phyloP scores from a whole-genome alignment of 1,284 basidiomycete species.

The Cutaneotrichosporon mucoides region DNA sequence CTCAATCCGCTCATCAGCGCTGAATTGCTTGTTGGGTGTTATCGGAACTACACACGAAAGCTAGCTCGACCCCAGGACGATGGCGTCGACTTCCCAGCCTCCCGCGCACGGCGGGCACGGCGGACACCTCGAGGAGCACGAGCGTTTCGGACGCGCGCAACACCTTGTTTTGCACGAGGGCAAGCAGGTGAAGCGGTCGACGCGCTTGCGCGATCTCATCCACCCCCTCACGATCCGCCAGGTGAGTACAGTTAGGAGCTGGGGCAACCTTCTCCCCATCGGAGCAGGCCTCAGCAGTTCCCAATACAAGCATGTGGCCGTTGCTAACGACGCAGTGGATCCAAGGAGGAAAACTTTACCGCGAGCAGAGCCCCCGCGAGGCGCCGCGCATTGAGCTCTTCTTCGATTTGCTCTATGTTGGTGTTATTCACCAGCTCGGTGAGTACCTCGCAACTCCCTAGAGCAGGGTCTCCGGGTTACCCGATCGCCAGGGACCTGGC shows the following conservation, averaged over 20 bases:
- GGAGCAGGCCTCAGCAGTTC: too few species aligned
- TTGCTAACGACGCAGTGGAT: slow-evolving; percentile 8
- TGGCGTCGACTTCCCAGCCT: too few species aligned
- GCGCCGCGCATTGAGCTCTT: slow-evolving; percentile 47
- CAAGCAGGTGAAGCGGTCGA: slow-evolving; percentile 10
- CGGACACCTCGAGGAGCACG: neutral
- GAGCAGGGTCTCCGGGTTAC: neutral
- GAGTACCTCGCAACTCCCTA: neutral
- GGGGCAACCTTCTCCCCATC: too few species aligned
- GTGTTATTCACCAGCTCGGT: slow-evolving; percentile 49
- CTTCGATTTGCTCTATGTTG: slow-evolving; percentile 50
- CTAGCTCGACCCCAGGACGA: neutral
- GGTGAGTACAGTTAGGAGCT: slow-evolving; percentile 13
- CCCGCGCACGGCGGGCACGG: too few species aligned
- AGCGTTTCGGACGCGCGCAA: neutral
- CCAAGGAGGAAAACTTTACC: slow-evolving; percentile 26
- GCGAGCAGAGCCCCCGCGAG: slow-evolving; percentile 27
- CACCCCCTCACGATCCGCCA: slow-evolving; percentile 27
- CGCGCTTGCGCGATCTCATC: slow-evolving; percentile 24
- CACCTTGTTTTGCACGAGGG: slow-evolving; percentile 9
- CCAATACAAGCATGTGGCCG: too few species aligned
- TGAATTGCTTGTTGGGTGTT: too few species aligned
- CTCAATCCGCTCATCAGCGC: too few species aligned
- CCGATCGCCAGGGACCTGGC: neutral
- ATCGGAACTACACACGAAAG: too few species aligned